phyloP scores from a whole-genome alignment of 1,284 basidiomycete genomes.

The Leccinum subfulvum region DNA sequence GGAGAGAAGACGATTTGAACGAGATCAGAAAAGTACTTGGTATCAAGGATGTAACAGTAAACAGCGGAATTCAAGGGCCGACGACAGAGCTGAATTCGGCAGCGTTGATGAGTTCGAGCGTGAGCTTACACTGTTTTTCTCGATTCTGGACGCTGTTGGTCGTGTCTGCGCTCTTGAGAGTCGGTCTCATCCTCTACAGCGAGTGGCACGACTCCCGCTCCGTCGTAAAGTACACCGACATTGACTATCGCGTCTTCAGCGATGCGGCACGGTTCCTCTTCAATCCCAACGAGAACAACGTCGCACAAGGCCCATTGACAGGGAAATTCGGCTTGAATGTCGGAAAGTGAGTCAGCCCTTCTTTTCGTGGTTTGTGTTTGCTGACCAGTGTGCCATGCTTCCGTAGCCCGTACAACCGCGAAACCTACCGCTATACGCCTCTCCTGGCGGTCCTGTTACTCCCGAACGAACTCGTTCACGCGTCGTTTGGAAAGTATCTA shows the following conservation, averaged over 20 bases:
- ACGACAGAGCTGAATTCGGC: not conserved
- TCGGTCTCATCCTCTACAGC: constrained; percentile 78
- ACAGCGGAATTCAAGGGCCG: not conserved
- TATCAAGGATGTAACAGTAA: too few species aligned
- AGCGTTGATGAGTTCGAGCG: constrained; percentile 12
- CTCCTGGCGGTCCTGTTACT: constrained; percentile 81
- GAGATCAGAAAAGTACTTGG: too few species aligned
- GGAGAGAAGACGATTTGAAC: too few species aligned
- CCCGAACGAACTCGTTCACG: constrained; percentile 79
- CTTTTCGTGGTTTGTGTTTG: constrained; percentile 4
- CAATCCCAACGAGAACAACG: constrained; percentile 45
- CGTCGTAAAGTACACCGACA: constrained; percentile 92
- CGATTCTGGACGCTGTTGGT: constrained; percentile 56
- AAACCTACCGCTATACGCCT: constrained; percentile 97
- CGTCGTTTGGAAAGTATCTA: constrained; percentile 86
- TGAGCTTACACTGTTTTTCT: constrained; percentile 22
- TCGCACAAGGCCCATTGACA: constrained; percentile 64
- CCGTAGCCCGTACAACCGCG: constrained; percentile 85
- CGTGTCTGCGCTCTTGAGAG: constrained; percentile 58
- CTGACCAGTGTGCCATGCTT: constrained; percentile 4
- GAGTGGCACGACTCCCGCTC: constrained; percentile 85
- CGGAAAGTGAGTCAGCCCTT: constrained; percentile 60
- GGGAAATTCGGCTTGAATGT: constrained; percentile 38
- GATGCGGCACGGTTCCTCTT: constrained; percentile 81
- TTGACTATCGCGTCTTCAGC: constrained; percentile 95